These are phyloP conservation scores for Mycena maculata DNA, from an alignment of 768 basidiomycete genomes.

Conservation along the genomic window DNA sequence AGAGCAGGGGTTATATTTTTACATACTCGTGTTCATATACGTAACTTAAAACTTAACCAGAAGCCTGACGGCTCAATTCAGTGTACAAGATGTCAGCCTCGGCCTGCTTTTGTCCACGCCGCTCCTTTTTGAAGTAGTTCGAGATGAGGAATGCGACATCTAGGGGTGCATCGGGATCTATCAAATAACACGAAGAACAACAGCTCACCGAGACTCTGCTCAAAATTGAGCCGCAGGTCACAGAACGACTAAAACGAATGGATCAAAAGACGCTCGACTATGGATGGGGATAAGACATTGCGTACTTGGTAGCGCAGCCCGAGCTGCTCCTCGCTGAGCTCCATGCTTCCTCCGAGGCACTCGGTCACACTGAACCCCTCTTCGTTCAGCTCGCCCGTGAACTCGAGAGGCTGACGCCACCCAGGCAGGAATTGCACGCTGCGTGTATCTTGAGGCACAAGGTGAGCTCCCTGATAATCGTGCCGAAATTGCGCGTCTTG, in stretches of 20 bases:
- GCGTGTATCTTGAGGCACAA: conserved; percentile 86
- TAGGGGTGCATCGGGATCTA: conserved; percentile 32
- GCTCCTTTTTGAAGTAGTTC: conserved; percentile 80
- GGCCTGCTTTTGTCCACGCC: conserved; percentile 50
- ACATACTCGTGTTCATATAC: too few species aligned
- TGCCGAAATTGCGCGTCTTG: conserved; percentile 91
- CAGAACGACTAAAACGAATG: conserved; percentile 78
- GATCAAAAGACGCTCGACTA: not conserved
- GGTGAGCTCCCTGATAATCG: conserved; percentile 89
- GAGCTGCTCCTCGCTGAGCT: conserved; percentile 88
- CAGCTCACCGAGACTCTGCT: conserved; percentile 87
- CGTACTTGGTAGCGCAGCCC: conserved; percentile 89
- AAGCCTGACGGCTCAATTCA: conserved; percentile 41
- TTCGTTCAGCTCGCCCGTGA: conserved; percentile 91
- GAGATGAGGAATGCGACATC: conserved; percentile 91
- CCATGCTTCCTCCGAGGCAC: conserved; percentile 97
- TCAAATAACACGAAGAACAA: too few species aligned
- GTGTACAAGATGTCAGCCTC: conserved; percentile 50
- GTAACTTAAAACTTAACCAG: not conserved
- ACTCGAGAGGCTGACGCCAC: conserved; percentile 89
- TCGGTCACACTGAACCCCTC: conserved; percentile 97
- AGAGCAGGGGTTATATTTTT: too few species aligned
- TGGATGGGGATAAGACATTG: not conserved
- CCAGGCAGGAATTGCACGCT: conserved; percentile 76
- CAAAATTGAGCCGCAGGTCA: conserved; percentile 93